Base-by-base conservation (phyloP, 2,329 filamentous ascomycete species). In the Claviceps sp. region DNA sequence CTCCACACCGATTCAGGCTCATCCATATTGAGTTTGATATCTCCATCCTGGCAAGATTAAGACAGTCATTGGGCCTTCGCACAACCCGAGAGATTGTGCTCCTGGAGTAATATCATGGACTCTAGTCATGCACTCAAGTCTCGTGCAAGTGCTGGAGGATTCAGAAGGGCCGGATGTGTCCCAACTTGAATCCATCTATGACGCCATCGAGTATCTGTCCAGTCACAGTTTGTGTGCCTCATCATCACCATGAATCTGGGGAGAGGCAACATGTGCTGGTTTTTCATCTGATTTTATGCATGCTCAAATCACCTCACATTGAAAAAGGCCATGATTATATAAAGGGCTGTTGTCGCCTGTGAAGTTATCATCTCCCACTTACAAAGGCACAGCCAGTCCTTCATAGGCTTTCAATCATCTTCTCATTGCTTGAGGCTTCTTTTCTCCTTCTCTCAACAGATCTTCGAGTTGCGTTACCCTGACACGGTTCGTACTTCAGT, bases 51-150 rank as follows among this genome's bases (percentile, higher is more conserved):
- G 45, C 38, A 22, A 40, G 40, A 6, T 30, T 20, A 18, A 14
- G 38, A 41, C 24, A 37, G 30, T 14, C 34, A 48, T 52, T 26
- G 13, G 24, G 18, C 18, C 45, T 50, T 18, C 14, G 24, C 50
- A 18, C 48, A 30, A 30, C 37, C 42, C 24, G 18, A 42, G 40
- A 45, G 16, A 5, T 4, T 34, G 26, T 50, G 49, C 6, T 8
- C 40, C 43, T 11, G 34, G 8, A 18, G 6, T 37, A 7, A 38
- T 22, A 38, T n/a, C 24, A 26, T 34, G 7, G 37, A 24, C 11
- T 38, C 44, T 20, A 40, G 53, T 54, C 50, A 54, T 52, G 50
- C 50, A 37, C 37, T 48, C 53, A 48, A 45, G 45, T 50, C 53
- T 48, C 50, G 53, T 55, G 53, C 48, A 51, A 52, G 50, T 48